A percentile compares a stretch with the other conserved stretches of the same genome.
Evolutionary conservation across 805 yeast species (phyloP).

Genomic region (Jamesozyma lodderae): DNA sequence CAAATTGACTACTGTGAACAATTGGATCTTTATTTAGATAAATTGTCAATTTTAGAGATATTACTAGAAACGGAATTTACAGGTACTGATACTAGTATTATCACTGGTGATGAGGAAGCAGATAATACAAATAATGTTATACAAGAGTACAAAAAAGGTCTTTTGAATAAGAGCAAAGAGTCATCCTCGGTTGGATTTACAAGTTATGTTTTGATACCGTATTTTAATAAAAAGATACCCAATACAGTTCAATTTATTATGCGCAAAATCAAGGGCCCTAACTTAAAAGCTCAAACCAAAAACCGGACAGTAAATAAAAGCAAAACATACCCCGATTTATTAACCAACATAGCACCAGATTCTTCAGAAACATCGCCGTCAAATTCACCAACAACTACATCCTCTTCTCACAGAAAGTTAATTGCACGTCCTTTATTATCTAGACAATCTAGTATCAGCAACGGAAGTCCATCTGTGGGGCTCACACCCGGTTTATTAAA

Average conservation of each 20-base stretch:
- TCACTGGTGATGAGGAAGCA: background rate
- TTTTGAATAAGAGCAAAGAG: constrained; percentile 27
- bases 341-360: background rate
- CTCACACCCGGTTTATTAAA: constrained; percentile 7
- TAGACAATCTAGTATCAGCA: background rate
- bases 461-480: background rate
- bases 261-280: constrained; percentile 41
- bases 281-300: constrained; percentile 20
- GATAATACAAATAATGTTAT: constrained; percentile 4
- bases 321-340: background rate
- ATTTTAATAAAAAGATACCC: constrained; percentile 42
- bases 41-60: constrained; percentile 46
- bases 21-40: constrained; percentile 41
- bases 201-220: constrained; percentile 45
- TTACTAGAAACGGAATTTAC: constrained; percentile 30
- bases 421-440: background rate
- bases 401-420: background rate
- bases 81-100: background rate
- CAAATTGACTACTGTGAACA: constrained; percentile 23
- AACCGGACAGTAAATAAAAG: background rate
- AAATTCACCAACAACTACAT: background rate
- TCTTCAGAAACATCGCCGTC: background rate
- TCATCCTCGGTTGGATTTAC: constrained; percentile 39
- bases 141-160: constrained; percentile 18
- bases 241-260: constrained; percentile 37